These are phyloP conservation scores for Pythium oligandrum DNA, from an alignment of 352 stramenopile genomes.

Conservation along the genomic window DNA sequence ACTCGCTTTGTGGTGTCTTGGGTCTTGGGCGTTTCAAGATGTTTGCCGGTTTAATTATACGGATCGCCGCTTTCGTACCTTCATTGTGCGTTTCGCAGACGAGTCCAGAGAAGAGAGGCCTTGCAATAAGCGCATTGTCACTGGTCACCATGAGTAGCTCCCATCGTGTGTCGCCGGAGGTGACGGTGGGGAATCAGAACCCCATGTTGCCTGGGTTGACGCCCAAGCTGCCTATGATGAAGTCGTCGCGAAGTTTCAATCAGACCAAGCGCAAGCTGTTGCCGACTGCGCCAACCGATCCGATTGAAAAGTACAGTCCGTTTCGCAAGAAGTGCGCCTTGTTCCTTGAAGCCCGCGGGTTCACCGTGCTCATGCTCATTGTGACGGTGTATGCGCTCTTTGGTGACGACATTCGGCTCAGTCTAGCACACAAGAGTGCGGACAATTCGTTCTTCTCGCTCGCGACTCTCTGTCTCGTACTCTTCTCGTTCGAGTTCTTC, in stretches of 20 bases:
- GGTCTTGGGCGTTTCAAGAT: no score
- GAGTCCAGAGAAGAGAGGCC: no score
- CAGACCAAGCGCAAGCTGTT: conserved; percentile 2
- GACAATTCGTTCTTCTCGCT: conserved; percentile 86
- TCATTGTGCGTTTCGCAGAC: no score
- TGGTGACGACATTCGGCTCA: conserved; percentile 87
- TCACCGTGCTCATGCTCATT: conserved; percentile 83
- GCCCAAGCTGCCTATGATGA: conserved; percentile 51
- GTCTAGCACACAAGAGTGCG: conserved; percentile 51
- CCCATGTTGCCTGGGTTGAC: conserved; percentile 40
- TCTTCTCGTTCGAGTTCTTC: conserved; percentile 89
- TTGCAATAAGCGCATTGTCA: no score
- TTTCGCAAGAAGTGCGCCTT: conserved; percentile 30
- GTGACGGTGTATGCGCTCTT: conserved; percentile 93
- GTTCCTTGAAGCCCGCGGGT: conserved; percentile 72
- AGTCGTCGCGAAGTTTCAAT: conserved; percentile 24
- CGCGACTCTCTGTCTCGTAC: conserved; percentile 81
- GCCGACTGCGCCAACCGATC: conserved; percentile 23
- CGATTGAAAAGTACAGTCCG: conserved; percentile 35
- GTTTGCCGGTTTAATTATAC: no score
- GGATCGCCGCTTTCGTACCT: no score
- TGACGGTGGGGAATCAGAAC: conserved; percentile 53
- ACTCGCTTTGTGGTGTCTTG: no score
- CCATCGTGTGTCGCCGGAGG: conserved; percentile 68
- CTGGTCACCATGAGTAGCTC: conserved; percentile 19